Base-by-base conservation (phyloP, 768 basidiomycete genomes). In the Tulasnella calospora region DNA sequence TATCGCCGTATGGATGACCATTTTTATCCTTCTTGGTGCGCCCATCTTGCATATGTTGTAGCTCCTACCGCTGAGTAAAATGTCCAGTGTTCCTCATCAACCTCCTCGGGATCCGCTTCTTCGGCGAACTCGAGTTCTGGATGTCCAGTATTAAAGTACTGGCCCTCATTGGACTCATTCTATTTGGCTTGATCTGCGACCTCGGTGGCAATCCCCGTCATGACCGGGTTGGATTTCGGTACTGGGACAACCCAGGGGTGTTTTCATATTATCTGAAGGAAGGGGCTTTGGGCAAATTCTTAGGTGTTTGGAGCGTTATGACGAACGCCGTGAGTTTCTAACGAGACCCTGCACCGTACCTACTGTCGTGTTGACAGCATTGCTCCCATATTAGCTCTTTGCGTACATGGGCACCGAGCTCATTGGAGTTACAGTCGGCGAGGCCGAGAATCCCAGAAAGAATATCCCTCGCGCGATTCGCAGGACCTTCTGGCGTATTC, bases 361-460 rank as follows among this genome's bases (percentile, higher is more conserved):
- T 1, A 17, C 27, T 10, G 21, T 67, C 30, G 30, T 77, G 30
- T 13, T 33, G 44, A 55, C 19, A 21, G 19, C n/a, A 33, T 27
- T 84, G 93, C 69, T 90, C 89, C 71, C 93, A 91, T 80, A 9
- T 33, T 92, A 90, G 35, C 85, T 92, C 4, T 93, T 94, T 84
- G 90, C 92, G 19, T 91, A 88, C 82, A 89, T 90, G 78, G 91
- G 92, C 40, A 94, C 92, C 27, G 92, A 94, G 83, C 86, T 93
- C 36, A 90, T 94, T 79, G 92, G 92, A 82, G 89, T 92, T 78
- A 86, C 85, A 40, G 86, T 85, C 0, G 84, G 85, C 36, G 86
- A 86, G 85, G 90, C 90, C 15, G 88, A 92, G 82, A 91, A 93
- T 83, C 92, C 92, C 44, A 86, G 92, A 79, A 88, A 88, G 82